Conservation (phyloP, 2,329 filamentous ascomycete species). For the Cladosporium sp. region DNA sequence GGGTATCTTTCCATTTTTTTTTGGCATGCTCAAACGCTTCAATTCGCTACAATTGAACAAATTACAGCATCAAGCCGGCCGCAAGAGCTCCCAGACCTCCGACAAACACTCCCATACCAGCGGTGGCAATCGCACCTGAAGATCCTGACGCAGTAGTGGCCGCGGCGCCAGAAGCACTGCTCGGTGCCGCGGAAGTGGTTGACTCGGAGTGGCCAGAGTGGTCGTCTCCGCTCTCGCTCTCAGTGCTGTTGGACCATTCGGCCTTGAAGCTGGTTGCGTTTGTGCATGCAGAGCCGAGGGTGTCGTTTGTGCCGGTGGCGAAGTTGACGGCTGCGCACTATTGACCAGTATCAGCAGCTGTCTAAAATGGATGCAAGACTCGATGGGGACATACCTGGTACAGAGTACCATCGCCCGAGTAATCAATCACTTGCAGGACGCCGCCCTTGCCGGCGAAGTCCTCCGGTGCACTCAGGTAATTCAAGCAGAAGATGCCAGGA, state of each 20-base stretch:
- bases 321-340: constrained; percentile 32
- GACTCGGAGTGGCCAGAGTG: constrained; percentile 1
- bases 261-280: constrained; percentile 23
- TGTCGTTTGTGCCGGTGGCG: constrained; percentile 27
- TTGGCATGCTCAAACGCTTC: too few relatives aligned
- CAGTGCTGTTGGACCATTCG: constrained; percentile 17
- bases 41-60: too few relatives aligned
- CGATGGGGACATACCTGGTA: constrained; percentile 25
- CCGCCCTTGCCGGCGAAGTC: constrained; percentile 26
- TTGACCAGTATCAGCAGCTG: background rate
- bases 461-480: constrained; percentile 21
- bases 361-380: background rate
- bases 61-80: constrained; percentile 6
- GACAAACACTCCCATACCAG: constrained; percentile 4
- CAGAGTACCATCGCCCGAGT: constrained; percentile 25
- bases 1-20: too few relatives aligned
- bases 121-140: constrained; percentile 4
- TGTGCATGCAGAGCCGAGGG: constrained; percentile 22
- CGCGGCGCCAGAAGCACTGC: background rate
- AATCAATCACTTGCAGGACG: constrained; percentile 29
- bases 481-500: constrained; percentile 26
- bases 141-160: background rate
- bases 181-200: background rate
- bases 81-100: constrained; percentile 9
- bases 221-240: background rate